These are phyloP conservation scores for Mucor sp. DNA, from an alignment of 371 early-diverging fungal genomes.

Conservation along the genomic window DNA sequence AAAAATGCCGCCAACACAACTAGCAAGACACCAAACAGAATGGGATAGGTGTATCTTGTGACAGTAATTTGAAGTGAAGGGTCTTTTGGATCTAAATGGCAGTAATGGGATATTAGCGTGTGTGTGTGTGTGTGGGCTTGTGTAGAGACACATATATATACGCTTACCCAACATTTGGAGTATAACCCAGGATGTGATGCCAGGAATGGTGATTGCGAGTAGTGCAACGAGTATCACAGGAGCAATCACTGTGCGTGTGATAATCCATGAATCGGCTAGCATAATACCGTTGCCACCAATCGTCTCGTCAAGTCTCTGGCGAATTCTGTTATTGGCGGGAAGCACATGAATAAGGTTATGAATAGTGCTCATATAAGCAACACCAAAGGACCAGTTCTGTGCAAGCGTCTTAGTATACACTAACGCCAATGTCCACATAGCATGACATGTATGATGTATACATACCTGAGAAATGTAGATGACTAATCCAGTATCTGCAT, in stretches of 20 bases:
- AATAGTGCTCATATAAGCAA: conserved; percentile 56
- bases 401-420: not conserved
- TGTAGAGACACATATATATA: no score
- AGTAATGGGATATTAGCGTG: not conserved
- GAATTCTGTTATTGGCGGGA: conserved; percentile 45
- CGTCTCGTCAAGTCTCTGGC: conserved; percentile 29
- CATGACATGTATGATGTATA: not conserved
- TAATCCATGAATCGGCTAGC: conserved; percentile 24
- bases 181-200: conserved; percentile 19
- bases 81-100: conserved; percentile 20
- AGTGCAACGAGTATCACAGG: conserved; percentile 29
- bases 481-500: conserved; percentile 35
- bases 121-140: no score
- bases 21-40: conserved; percentile 18
- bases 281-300: conserved; percentile 32
- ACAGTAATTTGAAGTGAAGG: conserved; percentile 20
- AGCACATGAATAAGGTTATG: conserved; percentile 48
- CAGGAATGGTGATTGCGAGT: conserved; percentile 23
- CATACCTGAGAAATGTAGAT: conserved; percentile 58
- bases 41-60: conserved; percentile 30
- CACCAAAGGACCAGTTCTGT: conserved; percentile 65
- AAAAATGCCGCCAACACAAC: conserved; percentile 5
- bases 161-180: conserved; percentile 22
- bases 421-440: not conserved
- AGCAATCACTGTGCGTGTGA: conserved; percentile 37